Base-by-base conservation (phyloP, 345 rosid species). In the Gossypium anomalum region DNA sequence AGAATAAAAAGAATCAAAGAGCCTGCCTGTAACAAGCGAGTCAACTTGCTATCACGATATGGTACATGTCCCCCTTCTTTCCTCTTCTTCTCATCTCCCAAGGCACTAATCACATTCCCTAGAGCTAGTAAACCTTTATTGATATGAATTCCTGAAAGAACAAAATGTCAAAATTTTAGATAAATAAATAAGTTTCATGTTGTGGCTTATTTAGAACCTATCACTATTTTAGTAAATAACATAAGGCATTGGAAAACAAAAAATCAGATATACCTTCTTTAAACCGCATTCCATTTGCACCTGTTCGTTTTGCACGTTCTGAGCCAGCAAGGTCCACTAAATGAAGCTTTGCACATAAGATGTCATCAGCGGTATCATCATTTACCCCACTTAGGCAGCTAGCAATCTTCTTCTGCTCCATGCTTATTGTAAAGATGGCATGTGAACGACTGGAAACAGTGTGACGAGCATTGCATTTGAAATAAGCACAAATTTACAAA, bases 41-140 rank as follows among this genome's bases (percentile, higher is more conserved):
- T 96, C 86, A 96, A 80, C 87, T 96, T 96, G 98, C 98, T 96
- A 75, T 96, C 99, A 59, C 99, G 97, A 48, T 93, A 95, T 27
- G 99, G 99, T 67, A 93, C 90, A 47, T 93, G 98, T 44, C 97
- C 98, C 17, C 99, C 99, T 85, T 95, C 98, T 82, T 87, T 95
- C 66, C 98, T 84, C 84, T 89, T 93, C 81, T 83, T 93, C 61
- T 95, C 98, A 78, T 95, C 99, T 58, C 99, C 99, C 69, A 95
- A 77, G 44, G 98, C 97, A 81, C 99, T 95, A 57, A 95, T 95
- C 23, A 95, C 97, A 78, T 93, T 95, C 45, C 99, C 99, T 66
- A 95, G 90, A 44, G 99, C 97, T 75, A 95, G 76, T 76, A 95
- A 78, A 74, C 99, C 99, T 84, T 95, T 92, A 74, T 95, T 95